Evolutionary conservation across 305 asterid genomes (phyloP).

Genomic region (Vinca major): DNA sequence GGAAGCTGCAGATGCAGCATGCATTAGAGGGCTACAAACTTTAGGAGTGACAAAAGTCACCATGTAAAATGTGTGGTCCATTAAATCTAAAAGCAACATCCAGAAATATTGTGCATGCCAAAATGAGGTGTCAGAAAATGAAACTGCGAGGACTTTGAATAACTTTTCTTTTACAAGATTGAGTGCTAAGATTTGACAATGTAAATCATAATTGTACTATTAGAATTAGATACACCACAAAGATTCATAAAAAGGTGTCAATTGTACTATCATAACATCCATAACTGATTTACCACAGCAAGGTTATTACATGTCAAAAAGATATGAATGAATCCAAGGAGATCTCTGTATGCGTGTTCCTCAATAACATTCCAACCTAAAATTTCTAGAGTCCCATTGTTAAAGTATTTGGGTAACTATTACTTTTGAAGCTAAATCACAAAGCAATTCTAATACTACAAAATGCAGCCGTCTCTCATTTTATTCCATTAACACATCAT

Average conservation of each 20-base stretch:
- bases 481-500: background rate
- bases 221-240: background rate
- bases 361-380: background rate
- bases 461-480: background rate
- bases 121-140: constrained; percentile 4
- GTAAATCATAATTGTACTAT: background rate
- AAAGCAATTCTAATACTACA: constrained; percentile 3
- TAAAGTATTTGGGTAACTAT: background rate
- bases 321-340: background rate
- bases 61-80: background rate
- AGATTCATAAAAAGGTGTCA: background rate
- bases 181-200: background rate
- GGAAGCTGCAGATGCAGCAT: constrained; percentile 7
- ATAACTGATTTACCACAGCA: background rate
- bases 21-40: constrained; percentile 11
- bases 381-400: background rate
- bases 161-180: background rate
- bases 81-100: background rate
- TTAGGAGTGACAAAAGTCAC: background rate
- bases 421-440: background rate
- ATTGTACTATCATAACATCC: background rate
- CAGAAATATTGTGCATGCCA: background rate
- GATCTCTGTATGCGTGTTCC: background rate
- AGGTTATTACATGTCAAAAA: constrained; percentile 8
- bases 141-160: background rate